phyloP scores from a whole-genome alignment of 2,329 filamentous ascomycete species.

The Phyllosticta citribraziliensis region DNA sequence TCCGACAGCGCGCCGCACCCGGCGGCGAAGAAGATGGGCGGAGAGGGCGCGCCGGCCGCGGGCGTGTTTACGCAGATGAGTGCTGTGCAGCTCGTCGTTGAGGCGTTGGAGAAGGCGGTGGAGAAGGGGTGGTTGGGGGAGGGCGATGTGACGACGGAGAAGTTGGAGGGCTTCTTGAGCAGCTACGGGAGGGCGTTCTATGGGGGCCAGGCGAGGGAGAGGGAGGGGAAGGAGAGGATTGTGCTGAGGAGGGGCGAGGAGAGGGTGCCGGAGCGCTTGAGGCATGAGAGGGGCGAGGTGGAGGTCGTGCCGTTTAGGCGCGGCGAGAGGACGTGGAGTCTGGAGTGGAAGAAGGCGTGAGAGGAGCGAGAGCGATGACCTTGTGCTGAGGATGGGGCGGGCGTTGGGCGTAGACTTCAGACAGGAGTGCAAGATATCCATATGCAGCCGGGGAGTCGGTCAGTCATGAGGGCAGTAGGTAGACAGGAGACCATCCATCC shows the following conservation, averaged over 20 bases:
- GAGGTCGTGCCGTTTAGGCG: constrained; percentile 58
- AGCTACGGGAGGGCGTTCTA: constrained; percentile 51
- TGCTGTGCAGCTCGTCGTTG: constrained; percentile 55
- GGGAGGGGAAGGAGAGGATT: constrained; percentile 40
- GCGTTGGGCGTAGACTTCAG: too few relatives aligned
- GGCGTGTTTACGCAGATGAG: constrained; percentile 74
- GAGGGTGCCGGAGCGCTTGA: constrained; percentile 45
- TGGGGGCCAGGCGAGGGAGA: constrained; percentile 30
- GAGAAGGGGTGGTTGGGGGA: constrained; percentile 43
- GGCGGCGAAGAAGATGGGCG: constrained; percentile 48
- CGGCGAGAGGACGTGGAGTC: constrained; percentile 48
- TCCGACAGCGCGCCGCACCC: constrained; percentile 66
- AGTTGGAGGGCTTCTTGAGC: constrained; percentile 49
- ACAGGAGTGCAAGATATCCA: too few relatives aligned
- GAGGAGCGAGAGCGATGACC: too few relatives aligned
- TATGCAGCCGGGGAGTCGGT: too few relatives aligned
- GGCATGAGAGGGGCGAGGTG: constrained; percentile 40
- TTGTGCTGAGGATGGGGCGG: too few relatives aligned
- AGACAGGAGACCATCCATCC: too few relatives aligned
- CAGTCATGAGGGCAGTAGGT: too few relatives aligned
- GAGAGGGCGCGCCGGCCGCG: constrained; percentile 48
- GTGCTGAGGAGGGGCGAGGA: constrained; percentile 47
- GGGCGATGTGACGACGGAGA: constrained; percentile 45
- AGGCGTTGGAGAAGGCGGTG: constrained; percentile 54
- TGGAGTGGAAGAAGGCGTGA: constrained; percentile 5